Evolutionary conservation across 257 asterid genomes (phyloP), one percentile per base, ranked within the genome.

Genomic region (Mentha longifolia): DNA sequence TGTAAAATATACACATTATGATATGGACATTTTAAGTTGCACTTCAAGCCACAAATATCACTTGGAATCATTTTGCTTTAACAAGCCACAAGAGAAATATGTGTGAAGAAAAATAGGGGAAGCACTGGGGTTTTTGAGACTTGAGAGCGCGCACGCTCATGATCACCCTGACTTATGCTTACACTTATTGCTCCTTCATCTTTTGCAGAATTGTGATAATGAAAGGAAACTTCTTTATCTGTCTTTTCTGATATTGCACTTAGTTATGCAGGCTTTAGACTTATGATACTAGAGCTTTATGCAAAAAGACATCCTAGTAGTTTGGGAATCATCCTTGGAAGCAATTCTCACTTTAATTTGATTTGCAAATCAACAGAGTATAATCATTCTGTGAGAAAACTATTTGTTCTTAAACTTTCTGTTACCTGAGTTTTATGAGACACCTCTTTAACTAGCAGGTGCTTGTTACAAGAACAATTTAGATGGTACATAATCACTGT

Each of bases 191-290:
- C 9, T 51, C 20, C 28, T 50, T 52, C 30, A 52, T 52, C 59
- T 52, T 19, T 17, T 6, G 59, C 59, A 19, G 52, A 54, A 15
- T 7, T 46, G 10, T 71, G 49, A 71, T 35, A 33, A 7, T 71
- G 52, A 33, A 28, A 3, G 51, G 17, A 14, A 46, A 12, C 17
- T 46, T 17, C 17, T 46, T 46, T 14, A 46, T 13, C 51, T 46
- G 2, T 16, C 51, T 3, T 46, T 14, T 14, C 51, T 14, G 15
- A 42, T 42, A 42, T 42, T 11, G 11, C 47, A 42, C 47, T 5
- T 42, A 42, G 47, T 42, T 14, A 42, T 42, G 47, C 13, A 14
- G 47, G 47, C 15, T 42, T 11, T 42, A 42, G 13, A 14, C 47
- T 1, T 10, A 9, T 42, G 15, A 11, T 11, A 9, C 5, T 10